phyloP scores from a whole-genome alignment of 805 yeast genomes.

The Metschnikowia rubicola region DNA sequence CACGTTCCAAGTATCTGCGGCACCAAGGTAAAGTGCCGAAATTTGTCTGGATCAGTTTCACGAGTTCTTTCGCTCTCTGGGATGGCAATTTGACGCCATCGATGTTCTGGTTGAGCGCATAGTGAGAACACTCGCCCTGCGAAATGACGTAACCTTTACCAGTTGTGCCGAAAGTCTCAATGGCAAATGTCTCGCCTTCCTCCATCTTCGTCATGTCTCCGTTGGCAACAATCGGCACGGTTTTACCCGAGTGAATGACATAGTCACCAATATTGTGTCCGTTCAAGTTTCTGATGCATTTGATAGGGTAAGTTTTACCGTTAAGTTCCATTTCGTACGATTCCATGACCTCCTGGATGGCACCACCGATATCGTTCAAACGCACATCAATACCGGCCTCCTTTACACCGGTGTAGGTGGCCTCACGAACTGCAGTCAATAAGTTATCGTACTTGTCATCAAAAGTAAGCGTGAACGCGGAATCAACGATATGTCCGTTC shows the following conservation, averaged over 20 bases:
- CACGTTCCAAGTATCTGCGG: conserved; percentile 85
- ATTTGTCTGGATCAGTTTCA: conserved; percentile 66
- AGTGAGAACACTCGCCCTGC: conserved; percentile 94
- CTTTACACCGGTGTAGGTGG: conserved; percentile 88
- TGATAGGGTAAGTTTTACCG: conserved; percentile 81
- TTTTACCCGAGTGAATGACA: conserved; percentile 89
- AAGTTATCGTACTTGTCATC: conserved; percentile 78
- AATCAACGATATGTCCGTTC: conserved; percentile 89
- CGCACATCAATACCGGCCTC: conserved; percentile 97
- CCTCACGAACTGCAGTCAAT: conserved; percentile 81
- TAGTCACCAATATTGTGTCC: conserved; percentile 90
- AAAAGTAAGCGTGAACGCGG: conserved; percentile 90
- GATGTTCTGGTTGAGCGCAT: conserved; percentile 59
- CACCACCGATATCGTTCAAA: conserved; percentile 91
- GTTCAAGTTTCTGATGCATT: conserved; percentile 85
- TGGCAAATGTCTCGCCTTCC: conserved; percentile 97
- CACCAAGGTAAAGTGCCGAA: conserved; percentile 97
- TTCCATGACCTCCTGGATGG: conserved; percentile 96
- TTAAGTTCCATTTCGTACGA: conserved; percentile 87
- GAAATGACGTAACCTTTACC: conserved; percentile 87
- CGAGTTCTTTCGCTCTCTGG: conserved; percentile 65
- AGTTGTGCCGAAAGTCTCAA: conserved; percentile 96
- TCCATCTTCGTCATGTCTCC: conserved; percentile 97
- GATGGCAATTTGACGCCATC: conserved; percentile 43
- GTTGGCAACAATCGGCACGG: conserved; percentile 93